Percentiles rank a stretch among this genome's conserved stretches.
Evolutionary conservation across 2,329 filamentous ascomycete species (phyloP).

Genomic region (Talaromyces sp.): DNA sequence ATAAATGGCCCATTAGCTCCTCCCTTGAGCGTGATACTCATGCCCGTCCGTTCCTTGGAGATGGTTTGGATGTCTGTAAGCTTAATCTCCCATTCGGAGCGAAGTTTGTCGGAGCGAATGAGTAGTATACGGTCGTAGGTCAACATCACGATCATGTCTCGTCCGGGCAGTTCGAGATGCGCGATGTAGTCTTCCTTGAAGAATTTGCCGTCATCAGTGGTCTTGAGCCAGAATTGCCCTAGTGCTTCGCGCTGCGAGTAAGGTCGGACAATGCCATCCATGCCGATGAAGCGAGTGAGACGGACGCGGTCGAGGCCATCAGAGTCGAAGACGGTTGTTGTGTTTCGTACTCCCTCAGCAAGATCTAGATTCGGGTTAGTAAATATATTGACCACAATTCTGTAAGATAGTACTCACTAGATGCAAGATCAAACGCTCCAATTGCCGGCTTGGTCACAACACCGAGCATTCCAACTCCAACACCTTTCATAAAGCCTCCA

Average conservation of each 20-base stretch:
- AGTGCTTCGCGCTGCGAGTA: conserved; percentile 94
- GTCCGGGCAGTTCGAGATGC: conserved; percentile 84
- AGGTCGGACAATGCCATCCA: conserved; percentile 88
- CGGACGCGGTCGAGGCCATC: conserved; percentile 92
- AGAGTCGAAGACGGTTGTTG: conserved; percentile 95
- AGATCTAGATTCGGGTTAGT: conserved; percentile 55
- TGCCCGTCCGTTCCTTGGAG: conserved; percentile 89
- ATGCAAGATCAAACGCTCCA: conserved; percentile 93
- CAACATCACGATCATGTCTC: conserved; percentile 87
- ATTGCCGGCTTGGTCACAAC: conserved; percentile 97
- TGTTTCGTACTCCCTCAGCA: conserved; percentile 96
- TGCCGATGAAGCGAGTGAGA: conserved; percentile 86
- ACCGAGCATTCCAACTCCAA: conserved; percentile 90
- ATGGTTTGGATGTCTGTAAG: conserved; percentile 97
- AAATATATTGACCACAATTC: neutral
- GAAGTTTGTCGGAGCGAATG: conserved; percentile 79
- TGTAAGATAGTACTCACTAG: conserved; percentile 52
- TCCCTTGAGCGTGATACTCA: conserved; percentile 83
- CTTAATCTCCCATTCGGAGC: conserved; percentile 92
- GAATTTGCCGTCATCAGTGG: conserved; percentile 93
- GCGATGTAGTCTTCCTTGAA: conserved; percentile 98
- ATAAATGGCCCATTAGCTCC: conserved; percentile 94
- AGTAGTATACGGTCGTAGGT: conserved; percentile 86
- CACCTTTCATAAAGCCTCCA: conserved; percentile 92
- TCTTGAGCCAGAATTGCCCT: conserved; percentile 98